These are phyloP conservation scores for Apiospora rasikravindrae DNA, from an alignment of 2,329 filamentous ascomycete genomes.

Conservation along the genomic window DNA sequence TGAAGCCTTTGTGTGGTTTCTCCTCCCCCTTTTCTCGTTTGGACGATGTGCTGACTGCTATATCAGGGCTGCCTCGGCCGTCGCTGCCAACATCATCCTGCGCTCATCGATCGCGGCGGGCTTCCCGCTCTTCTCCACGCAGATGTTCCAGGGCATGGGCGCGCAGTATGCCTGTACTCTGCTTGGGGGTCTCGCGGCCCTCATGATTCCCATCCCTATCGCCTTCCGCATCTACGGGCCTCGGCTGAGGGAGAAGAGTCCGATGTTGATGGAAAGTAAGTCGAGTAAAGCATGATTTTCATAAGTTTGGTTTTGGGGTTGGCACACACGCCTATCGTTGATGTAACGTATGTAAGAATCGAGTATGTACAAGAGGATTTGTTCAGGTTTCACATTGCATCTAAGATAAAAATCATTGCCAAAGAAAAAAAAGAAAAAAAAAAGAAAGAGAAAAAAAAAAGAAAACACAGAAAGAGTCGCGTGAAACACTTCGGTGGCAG, in stretches of 20 bases:
- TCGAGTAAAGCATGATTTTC: background rate
- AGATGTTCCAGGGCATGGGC: constrained; percentile 44
- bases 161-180: constrained; percentile 40
- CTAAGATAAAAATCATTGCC: too few relatives aligned
- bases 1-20: background rate
- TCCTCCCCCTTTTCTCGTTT: background rate
- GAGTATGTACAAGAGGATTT: too few relatives aligned
- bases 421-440: too few relatives aligned
- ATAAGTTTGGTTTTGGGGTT: background rate
- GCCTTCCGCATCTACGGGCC: constrained; percentile 12
- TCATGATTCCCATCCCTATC: constrained; percentile 16
- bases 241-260: background rate
- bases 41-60: background rate
- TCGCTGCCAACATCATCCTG: constrained; percentile 50
- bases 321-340: too few relatives aligned
- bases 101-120: constrained; percentile 46
- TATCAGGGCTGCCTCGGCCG: constrained; percentile 16
- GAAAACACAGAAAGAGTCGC: too few relatives aligned
- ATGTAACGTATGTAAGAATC: too few relatives aligned
- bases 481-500: too few relatives aligned
- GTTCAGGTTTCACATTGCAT: too few relatives aligned
- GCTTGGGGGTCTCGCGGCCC: background rate
- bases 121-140: constrained; percentile 51
- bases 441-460: too few relatives aligned
- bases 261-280: background rate